These are phyloP conservation scores for Cyathus striatus DNA, from an alignment of 768 basidiomycete species.

Conservation along the genomic window DNA sequence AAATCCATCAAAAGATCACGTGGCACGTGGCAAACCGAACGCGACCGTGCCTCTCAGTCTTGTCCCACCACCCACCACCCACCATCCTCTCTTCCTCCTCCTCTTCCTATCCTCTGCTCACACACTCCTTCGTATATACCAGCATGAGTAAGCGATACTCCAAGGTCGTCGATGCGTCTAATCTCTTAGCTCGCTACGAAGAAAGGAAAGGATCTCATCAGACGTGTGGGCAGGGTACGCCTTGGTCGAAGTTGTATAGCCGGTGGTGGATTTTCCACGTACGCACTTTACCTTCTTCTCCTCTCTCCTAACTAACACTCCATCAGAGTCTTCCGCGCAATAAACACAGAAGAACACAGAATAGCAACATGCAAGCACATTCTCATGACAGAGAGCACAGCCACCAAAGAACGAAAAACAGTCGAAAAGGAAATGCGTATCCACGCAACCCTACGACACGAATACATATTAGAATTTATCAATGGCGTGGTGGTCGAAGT, in stretches of 20 bases:
- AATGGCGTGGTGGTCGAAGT: constrained; percentile 72
- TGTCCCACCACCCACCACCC: no score
- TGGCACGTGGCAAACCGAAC: no score
- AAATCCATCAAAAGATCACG: no score
- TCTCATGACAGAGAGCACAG: constrained; percentile 53
- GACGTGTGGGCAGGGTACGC: constrained; percentile 57
- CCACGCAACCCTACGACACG: constrained; percentile 74
- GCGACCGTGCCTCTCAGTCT: no score
- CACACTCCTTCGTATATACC: no score
- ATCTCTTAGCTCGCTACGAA: neutral
- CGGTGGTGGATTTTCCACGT: constrained; percentile 87
- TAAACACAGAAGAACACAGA: constrained; percentile 56
- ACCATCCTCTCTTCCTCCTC: no score
- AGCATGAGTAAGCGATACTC: no score
- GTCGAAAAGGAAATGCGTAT: constrained; percentile 92
- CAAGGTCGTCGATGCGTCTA: constrained; percentile 34
- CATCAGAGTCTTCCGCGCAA: constrained; percentile 84
- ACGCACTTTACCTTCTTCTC: no score
- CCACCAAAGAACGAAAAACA: constrained; percentile 67
- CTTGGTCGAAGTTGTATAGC: constrained; percentile 73
- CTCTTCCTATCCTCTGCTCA: no score
- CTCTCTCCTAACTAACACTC: no score
- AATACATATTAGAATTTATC: constrained; percentile 79
- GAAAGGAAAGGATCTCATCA: neutral
- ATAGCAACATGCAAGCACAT: constrained; percentile 90